Conservation (phyloP, 2,329 filamentous ascomycete species). For the Paramyrothecium roridum region DNA sequence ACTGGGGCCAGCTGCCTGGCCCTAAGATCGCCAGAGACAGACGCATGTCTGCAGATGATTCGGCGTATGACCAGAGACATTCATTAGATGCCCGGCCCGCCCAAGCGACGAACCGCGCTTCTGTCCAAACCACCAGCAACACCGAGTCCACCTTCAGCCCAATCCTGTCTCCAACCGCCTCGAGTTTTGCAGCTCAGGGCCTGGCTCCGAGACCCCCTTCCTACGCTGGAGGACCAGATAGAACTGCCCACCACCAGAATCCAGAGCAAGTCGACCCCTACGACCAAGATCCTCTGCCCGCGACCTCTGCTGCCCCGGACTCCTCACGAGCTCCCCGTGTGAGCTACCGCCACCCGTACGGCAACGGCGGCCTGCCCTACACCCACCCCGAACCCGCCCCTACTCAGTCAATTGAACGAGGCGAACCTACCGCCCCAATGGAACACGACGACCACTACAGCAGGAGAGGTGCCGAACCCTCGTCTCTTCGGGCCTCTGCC, state of each 20-base stretch:
- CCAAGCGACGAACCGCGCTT: conserved; percentile 47
- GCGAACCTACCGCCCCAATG: conserved; percentile 15
- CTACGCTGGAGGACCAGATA: conserved; percentile 35
- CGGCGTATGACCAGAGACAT: conserved; percentile 24
- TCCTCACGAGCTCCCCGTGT: conserved; percentile 56
- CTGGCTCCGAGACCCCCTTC: conserved; percentile 59
- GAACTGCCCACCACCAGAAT: conserved; percentile 9
- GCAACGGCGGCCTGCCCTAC: conserved; percentile 20
- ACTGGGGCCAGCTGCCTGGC: conserved; percentile 57
- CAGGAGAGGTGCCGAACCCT: conserved; percentile 14
- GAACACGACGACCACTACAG: conserved; percentile 19
- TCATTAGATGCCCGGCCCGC: conserved; percentile 34
- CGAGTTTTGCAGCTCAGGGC: conserved; percentile 47
- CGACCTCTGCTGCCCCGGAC: conserved; percentile 55
- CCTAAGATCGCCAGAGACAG: conserved; percentile 38
- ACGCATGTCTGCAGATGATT: conserved; percentile 29
- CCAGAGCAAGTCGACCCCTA: conserved; percentile 34
- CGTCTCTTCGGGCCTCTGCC: conserved; percentile 24
- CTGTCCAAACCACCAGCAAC: conserved; percentile 49
- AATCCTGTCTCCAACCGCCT: conserved; percentile 50
- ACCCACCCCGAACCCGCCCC: conserved; percentile 12
- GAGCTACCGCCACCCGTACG: conserved; percentile 51
- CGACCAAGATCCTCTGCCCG: conserved; percentile 29
- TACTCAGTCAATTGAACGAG: conserved; percentile 6
- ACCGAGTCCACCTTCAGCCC: conserved; percentile 59